Evolutionary conservation across 768 basidiomycete species (phyloP), one percentile per base, ranked within the genome.

Genomic region (Amanita rimosa): DNA sequence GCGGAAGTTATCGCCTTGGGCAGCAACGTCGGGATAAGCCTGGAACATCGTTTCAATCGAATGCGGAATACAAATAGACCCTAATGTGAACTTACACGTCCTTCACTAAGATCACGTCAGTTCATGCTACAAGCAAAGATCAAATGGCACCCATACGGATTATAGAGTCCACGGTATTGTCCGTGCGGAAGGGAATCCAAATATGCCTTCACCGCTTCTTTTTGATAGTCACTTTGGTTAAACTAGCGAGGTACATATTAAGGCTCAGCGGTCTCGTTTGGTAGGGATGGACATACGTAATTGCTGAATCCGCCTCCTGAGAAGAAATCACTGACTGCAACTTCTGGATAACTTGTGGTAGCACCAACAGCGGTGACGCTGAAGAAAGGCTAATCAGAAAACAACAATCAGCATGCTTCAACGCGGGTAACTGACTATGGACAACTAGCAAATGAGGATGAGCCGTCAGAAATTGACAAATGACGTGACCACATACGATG

Each of bases 271-370:
- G 11, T 31, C 31, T 31, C 27, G 13, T 19, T n/a, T 6, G 33
- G 29, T 34, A 14, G 2, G 13, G 38, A n/a, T n/a, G n/a, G n/a
- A 54, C 70, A 53, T 31, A 83, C 81, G 47, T 76, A 75, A 53
- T 81, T 68, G 59, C 81, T 83, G 66, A 86, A 88, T 14, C 85
- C 83, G 14, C 84, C 83, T 6, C 83, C 81, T 27, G 82, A 84
- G 64, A 81, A 81, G 54, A 66, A 68, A 19, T 63, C 54, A n/a
- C 46, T 59, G 0, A 70, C 73, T 0, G 76, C 78, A 3, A 66
- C 67, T 60, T 86, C 83, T 0, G 81, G 83, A 38, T 64, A 52
- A 33, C 58, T 58, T 0, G 55, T 50, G 9, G 83, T 84, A 6
- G 74, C 83, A 7, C 84, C 84, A 3, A 87, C 83, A 1, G 81